A percentile compares a stretch with the other conserved stretches of the same genome.
Conservation (phyloP, 1,284 basidiomycete genomes). For the Rhodotorula sp. region DNA sequence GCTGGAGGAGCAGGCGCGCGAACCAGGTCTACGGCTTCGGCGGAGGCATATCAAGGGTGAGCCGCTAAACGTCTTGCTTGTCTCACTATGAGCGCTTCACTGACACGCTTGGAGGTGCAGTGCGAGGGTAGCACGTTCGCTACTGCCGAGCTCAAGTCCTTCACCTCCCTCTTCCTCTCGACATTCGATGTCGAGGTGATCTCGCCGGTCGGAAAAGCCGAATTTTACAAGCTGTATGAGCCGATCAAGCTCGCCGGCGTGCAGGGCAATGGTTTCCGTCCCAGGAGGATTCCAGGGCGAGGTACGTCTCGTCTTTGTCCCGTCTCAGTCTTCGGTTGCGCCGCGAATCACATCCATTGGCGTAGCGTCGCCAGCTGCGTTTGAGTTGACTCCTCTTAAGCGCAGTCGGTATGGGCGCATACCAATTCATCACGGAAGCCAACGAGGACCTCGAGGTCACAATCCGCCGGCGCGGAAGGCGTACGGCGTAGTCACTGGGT, state of each 20-base stretch:
- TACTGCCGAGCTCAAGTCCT: constrained; percentile 33
- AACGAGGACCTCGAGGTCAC: not conserved
- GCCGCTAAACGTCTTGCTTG: not conserved
- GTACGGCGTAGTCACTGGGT: not conserved
- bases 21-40: constrained; percentile 38
- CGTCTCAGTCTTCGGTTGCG: not conserved
- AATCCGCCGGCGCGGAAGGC: not conserved
- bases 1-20: constrained; percentile 13
- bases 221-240: not conserved
- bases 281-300: constrained; percentile 5
- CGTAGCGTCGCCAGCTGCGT: too few species aligned
- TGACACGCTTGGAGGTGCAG: constrained; percentile 6
- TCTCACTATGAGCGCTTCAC: too few species aligned
- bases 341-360: too few species aligned
- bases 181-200: constrained; percentile 20
- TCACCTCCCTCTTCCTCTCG: constrained; percentile 26
- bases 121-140: constrained; percentile 41
- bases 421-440: constrained; percentile 4
- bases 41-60: constrained; percentile 39
- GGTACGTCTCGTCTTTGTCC: not conserved
- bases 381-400: not conserved
- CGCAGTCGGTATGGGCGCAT: constrained; percentile 25
- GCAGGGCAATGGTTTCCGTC: not conserved
- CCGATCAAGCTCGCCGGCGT: not conserved
- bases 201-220: not conserved